phyloP scores from a whole-genome alignment of 2,329 filamentous ascomycete species.

The Fusarium redolens region DNA sequence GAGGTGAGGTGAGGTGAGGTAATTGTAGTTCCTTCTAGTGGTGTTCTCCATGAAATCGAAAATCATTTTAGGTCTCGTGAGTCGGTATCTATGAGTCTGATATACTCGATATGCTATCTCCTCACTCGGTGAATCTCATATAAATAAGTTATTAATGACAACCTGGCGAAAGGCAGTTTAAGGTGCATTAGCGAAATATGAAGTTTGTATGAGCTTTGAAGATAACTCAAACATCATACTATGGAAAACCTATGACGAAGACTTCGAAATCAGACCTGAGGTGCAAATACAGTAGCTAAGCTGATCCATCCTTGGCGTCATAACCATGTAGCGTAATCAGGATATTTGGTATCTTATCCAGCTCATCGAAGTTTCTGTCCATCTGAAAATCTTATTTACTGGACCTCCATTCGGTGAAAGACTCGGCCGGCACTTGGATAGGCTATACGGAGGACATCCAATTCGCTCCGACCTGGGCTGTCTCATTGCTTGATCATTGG shows the following conservation, averaged over 20 bases:
- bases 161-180: background rate
- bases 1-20: constrained; percentile 1
- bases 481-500: constrained; percentile 15
- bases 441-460: constrained; percentile 1
- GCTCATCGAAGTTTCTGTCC: background rate
- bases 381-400: background rate
- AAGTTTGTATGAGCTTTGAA: background rate
- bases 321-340: background rate
- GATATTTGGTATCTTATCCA: background rate
- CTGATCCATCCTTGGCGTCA: constrained; percentile 15
- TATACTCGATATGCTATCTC: constrained; percentile 28
- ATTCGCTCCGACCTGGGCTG: background rate
- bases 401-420: constrained; percentile 10
- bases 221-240: background rate
- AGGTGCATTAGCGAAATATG: background rate
- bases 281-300: background rate
- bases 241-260: background rate
- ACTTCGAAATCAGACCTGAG: background rate
- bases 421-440: constrained; percentile 15
- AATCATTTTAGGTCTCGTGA: constrained; percentile 17
- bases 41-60: constrained; percentile 1
- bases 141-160: background rate
- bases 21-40: background rate
- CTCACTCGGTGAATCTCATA: background rate
- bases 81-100: constrained; percentile 15